Conservation (phyloP, 495 filamentous ascomycete genomes). For the Aspergillus heteromorphus region DNA sequence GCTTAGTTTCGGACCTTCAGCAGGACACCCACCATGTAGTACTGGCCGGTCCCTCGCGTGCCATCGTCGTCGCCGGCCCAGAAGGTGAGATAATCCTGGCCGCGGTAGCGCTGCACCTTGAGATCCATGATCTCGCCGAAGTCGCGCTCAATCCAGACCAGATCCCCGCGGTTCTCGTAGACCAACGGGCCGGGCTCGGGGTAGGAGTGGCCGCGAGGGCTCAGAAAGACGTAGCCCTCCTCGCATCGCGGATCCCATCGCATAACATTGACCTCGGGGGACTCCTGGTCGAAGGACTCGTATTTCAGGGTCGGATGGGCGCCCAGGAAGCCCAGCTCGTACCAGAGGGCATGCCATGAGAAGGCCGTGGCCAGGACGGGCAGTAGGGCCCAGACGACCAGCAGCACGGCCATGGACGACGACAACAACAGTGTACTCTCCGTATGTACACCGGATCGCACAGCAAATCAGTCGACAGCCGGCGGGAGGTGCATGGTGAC, state of each 20-base stretch:
- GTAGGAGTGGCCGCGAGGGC: slow-evolving; percentile 22
- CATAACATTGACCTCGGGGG: slow-evolving; percentile 24
- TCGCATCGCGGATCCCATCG: slow-evolving; percentile 22
- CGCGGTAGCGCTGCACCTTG: slow-evolving; percentile 27
- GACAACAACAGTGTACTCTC: no score
- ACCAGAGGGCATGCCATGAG: slow-evolving; percentile 8
- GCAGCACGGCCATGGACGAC: slow-evolving; percentile 1
- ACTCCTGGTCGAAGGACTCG: slow-evolving; percentile 5
- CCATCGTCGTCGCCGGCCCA: slow-evolving; percentile 37
- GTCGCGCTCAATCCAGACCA: slow-evolving; percentile 25
- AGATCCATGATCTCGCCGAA: slow-evolving; percentile 26
- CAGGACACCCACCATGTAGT: slow-evolving; percentile 43
- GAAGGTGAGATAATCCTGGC: slow-evolving; percentile 34
- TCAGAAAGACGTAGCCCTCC: slow-evolving; percentile 25
- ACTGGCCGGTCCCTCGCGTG: slow-evolving; percentile 28
- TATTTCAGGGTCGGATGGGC: slow-evolving; percentile 7
- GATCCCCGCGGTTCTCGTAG: slow-evolving; percentile 24
- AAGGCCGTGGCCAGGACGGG: slow-evolving; percentile 3
- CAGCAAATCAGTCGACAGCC: neutral
- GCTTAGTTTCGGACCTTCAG: neutral
- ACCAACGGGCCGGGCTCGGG: slow-evolving; percentile 20
- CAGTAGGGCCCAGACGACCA: neutral
- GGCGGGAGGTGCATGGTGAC: no score
- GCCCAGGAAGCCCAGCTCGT: slow-evolving; percentile 11
- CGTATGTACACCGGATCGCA: neutral